These are phyloP conservation scores for Plasmodium yoelii DNA, from an alignment of 169 alveolate species.

Conservation along the genomic window DNA sequence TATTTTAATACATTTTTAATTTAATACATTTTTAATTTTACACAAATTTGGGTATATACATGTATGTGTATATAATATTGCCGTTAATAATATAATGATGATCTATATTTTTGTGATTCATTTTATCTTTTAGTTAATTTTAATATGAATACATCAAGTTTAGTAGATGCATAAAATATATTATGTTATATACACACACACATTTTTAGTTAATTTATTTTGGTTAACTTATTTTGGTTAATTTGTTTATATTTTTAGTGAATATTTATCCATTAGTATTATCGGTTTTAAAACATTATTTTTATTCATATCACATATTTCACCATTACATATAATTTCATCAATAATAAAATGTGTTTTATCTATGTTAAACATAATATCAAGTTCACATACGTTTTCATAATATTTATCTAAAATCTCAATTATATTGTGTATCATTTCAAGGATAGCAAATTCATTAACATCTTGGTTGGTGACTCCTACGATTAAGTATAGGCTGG, in stretches of 20 bases:
- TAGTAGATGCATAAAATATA: too few relatives aligned
- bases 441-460: conserved; percentile 97
- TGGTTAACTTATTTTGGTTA: too few relatives aligned
- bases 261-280: conserved; percentile 31
- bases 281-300: conserved; percentile 87
- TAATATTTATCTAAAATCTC: conserved; percentile 98
- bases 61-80: too few relatives aligned
- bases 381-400: conserved; percentile 95
- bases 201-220: not conserved
- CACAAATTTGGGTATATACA: too few relatives aligned
- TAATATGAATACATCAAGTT: not conserved
- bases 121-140: too few relatives aligned
- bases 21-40: too few relatives aligned
- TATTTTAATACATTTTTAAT: too few relatives aligned
- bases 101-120: too few relatives aligned
- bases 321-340: conserved; percentile 97
- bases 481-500: conserved; percentile 96
- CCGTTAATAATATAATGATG: too few relatives aligned
- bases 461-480: conserved; percentile 88
- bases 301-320: conserved; percentile 94
- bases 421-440: conserved; percentile 97
- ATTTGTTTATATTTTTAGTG: conserved; percentile 48
- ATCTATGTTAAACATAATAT: conserved; percentile 97
- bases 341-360: conserved; percentile 98
- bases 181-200: not conserved